Percentiles rank a stretch among this genome's conserved stretches.
Conservation (phyloP, 768 basidiomycete genomes). For the Podaxis mareebaensis region DNA sequence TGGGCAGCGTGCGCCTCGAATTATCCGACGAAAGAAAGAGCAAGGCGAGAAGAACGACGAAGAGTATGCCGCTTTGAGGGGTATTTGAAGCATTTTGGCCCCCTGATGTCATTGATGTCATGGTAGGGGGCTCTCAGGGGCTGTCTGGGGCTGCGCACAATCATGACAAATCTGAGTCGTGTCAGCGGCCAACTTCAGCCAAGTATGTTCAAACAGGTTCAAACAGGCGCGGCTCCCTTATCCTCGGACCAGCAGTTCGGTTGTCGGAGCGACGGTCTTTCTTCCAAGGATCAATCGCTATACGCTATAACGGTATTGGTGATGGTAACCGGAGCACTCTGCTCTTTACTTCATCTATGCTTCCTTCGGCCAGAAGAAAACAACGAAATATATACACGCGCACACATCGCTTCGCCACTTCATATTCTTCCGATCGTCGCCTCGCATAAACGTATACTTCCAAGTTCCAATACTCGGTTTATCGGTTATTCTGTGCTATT, state of each 20-base stretch:
- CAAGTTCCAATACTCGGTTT: slow-evolving; percentile 6
- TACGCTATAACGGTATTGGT: neutral
- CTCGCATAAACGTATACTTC: neutral
- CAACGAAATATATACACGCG: neutral
- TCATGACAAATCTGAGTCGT: neutral
- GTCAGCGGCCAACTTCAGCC: neutral
- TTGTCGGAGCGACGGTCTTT: neutral
- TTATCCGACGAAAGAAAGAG: too few species aligned
- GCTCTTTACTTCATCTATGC: neutral
- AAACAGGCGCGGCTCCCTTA: neutral
- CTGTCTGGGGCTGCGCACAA: too few species aligned
- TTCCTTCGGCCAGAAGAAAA: neutral
- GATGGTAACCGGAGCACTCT: neutral
- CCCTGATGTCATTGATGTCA: neutral
- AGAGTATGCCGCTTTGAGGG: neutral
- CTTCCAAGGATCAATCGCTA: slow-evolving; percentile 5
- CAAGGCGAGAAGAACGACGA: neutral
- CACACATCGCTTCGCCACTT: neutral
- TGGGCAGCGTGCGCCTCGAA: too few species aligned
- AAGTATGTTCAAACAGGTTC: neutral
- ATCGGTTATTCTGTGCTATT: neutral
- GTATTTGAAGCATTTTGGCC: neutral
- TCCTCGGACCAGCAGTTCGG: slow-evolving; percentile 8
- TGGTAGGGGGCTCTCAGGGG: neutral
- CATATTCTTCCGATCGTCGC: neutral